Base-by-base conservation (phyloP, 2,329 filamentous ascomycete genomes). In the Keithomyces neogunnii region DNA sequence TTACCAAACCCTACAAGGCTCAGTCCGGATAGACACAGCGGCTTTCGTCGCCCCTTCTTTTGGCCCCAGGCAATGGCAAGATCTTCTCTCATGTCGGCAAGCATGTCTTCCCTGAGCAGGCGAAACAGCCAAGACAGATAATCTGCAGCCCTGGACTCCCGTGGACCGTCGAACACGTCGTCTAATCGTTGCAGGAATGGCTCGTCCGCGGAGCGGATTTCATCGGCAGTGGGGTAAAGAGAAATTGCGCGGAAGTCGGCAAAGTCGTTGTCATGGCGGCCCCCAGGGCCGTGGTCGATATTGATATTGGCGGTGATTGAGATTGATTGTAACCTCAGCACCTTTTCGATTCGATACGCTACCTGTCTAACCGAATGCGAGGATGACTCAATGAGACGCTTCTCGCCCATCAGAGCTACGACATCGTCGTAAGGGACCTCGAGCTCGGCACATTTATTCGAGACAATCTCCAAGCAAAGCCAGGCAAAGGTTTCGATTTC, bases 81-180 rank as follows among this genome's bases (percentile, higher is more conserved):
- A 46, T 86, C 84, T 7, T 82, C 78, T 1, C 81, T 75, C 2
- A 90, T 68, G 55, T 86, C 84, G 0, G 73, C 78, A 0, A 89
- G 66, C 74, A 89, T 83, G 55, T 89, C 86, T 57, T 90, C 85
- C 3, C 86, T 71, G 0, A 88, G 69, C 0, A 89, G 73, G 0
- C 86, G 82, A 56, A 86, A 91, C 48, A 88, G 82, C 59, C 85
- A 87, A 58, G 88, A 86, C 0, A 87, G 63, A 60, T 89, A 82
- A 0, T 68, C 63, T 0, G 65, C 65, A 0, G 74, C 62, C 1
- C 80, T 73, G 0, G 62, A 57, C 1, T 61, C 59, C 6, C 1
- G 68, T 53, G 10, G 60, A 33, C 1, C 68, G 51, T 77, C 65
- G 1, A 69, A 63, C 0, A 85, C 67, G 2, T 77, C 76, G 3